phyloP scores from a whole-genome alignment of 2,329 filamentous ascomycete species.

The Cladorrhinum sp. region DNA sequence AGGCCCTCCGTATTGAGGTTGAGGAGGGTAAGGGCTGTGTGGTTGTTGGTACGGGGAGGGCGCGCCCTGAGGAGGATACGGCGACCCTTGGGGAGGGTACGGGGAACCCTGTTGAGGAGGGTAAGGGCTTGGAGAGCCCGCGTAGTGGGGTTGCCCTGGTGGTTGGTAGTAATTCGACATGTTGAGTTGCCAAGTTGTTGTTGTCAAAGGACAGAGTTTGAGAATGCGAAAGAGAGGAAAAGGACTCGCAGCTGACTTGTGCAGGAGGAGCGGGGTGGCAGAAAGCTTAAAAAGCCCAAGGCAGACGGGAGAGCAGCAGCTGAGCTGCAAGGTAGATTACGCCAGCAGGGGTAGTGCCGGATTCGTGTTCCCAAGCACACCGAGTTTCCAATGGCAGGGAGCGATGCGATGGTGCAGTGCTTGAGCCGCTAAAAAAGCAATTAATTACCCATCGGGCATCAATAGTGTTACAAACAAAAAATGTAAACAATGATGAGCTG shows the following conservation, averaged over 20 bases:
- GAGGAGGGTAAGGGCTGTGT: conserved; percentile 13
- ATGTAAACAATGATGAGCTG: not conserved
- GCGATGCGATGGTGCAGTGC: not conserved
- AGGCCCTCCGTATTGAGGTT: conserved; percentile 12
- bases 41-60: conserved; percentile 7
- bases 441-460: not conserved
- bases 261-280: not conserved
- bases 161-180: not conserved
- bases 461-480: not conserved
- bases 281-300: not conserved
- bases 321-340: not conserved
- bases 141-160: not conserved
- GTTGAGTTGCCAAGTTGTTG: not conserved
- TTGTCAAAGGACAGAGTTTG: too few relatives aligned
- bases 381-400: not conserved
- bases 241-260: not conserved
- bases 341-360: not conserved
- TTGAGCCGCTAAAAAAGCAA: not conserved
- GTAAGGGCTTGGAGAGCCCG: not conserved
- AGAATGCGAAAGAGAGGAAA: not conserved
- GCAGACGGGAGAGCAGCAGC: too few relatives aligned
- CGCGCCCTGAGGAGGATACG: conserved; percentile 2
- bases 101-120: conserved; percentile 1
- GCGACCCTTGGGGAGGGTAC: not conserved
- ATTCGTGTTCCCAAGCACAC: not conserved